Conservation (phyloP, 768 basidiomycete species). For the Psilocybe tampanensis region DNA sequence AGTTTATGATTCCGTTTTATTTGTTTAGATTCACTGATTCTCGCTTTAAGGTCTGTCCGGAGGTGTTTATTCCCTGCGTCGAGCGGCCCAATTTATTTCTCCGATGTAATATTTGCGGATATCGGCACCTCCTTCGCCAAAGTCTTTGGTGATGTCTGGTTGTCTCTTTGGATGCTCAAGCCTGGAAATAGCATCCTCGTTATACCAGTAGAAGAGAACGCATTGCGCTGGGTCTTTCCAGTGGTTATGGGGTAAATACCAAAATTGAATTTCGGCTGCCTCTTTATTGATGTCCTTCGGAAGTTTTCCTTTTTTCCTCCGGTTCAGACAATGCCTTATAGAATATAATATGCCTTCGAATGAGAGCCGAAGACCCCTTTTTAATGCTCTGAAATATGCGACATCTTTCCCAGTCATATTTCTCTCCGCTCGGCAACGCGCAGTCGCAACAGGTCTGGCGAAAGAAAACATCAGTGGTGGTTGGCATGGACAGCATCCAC, state of each 20-base stretch:
- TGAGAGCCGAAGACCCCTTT: slow-evolving; percentile 70
- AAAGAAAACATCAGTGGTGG: slow-evolving; percentile 43
- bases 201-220: slow-evolving; percentile 62
- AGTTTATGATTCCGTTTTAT: slow-evolving; percentile 32
- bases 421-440: slow-evolving; percentile 87
- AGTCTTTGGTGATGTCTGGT: slow-evolving; percentile 93
- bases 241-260: slow-evolving; percentile 79
- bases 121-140: slow-evolving; percentile 96
- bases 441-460: slow-evolving; percentile 62
- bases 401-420: slow-evolving; percentile 96
- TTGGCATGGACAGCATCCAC: slow-evolving; percentile 76
- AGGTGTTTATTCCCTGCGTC: slow-evolving; percentile 74
- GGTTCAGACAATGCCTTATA: slow-evolving; percentile 91
- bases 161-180: slow-evolving; percentile 85
- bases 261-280: background rate
- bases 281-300: slow-evolving; percentile 1
- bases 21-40: slow-evolving; percentile 2
- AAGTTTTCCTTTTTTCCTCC: slow-evolving; percentile 85
- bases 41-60: slow-evolving; percentile 56
- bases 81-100: slow-evolving; percentile 73
- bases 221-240: slow-evolving; percentile 77
- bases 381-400: slow-evolving; percentile 95
- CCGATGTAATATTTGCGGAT: slow-evolving; percentile 93
- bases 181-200: slow-evolving; percentile 76
- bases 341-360: slow-evolving; percentile 74